phyloP scores from a whole-genome alignment of 2,329 filamentous ascomycete species.

The Fusarium fracticaudum region DNA sequence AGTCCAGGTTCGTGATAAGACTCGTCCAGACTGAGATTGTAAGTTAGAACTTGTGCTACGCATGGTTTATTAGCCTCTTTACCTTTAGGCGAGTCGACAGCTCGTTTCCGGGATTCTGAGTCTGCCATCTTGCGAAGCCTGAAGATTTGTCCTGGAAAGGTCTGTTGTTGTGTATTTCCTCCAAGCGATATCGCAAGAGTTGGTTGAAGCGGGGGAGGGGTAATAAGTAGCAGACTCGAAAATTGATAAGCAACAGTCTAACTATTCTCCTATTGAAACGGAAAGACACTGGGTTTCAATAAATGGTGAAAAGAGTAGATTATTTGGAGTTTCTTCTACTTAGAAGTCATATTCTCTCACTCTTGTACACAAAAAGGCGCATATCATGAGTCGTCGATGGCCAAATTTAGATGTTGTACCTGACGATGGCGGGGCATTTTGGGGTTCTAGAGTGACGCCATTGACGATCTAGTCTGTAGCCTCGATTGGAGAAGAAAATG shows the following conservation, averaged over 20 bases:
- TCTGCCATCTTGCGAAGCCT: slow-evolving; percentile 33
- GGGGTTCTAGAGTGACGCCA: slow-evolving; percentile 26
- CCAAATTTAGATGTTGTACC: background rate
- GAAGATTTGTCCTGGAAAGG: background rate
- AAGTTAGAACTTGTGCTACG: background rate
- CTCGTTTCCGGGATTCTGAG: slow-evolving; percentile 37
- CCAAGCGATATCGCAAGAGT: background rate
- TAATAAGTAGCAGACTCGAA: background rate
- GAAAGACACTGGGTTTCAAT: background rate
- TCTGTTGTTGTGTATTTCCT: background rate
- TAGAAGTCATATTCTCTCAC: background rate
- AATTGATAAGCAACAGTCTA: background rate
- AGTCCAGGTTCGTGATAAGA: slow-evolving; percentile 84
- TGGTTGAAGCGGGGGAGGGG: slow-evolving; percentile 22
- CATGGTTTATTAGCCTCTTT: background rate
- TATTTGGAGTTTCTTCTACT: background rate
- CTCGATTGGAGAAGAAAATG: slow-evolving; percentile 13
- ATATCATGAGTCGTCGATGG: slow-evolving; percentile 26
- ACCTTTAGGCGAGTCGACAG: slow-evolving; percentile 55
- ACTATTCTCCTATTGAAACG: background rate
- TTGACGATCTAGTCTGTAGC: slow-evolving; percentile 22
- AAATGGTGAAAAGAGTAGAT: background rate
- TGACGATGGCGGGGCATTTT: slow-evolving; percentile 16
- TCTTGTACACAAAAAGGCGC: background rate
- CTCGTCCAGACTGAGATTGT: slow-evolving; percentile 79